Percentiles rank a stretch among this genome's conserved stretches.
Evolutionary conservation across 306 rosid species (phyloP).

Genomic region (Quercus alba): DNA sequence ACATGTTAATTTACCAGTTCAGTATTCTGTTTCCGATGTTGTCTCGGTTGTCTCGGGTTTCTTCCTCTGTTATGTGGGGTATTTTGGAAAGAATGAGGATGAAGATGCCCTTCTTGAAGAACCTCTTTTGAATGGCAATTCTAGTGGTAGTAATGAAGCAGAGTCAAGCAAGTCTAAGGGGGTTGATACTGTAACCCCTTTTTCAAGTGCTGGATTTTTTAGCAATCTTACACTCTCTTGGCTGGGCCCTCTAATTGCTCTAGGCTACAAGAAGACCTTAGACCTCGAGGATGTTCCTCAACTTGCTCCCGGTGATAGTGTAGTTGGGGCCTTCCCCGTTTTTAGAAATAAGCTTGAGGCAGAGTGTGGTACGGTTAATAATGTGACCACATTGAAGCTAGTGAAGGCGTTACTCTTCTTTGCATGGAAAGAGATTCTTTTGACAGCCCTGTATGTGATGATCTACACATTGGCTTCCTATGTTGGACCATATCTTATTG

Average conservation of each 20-base stretch:
- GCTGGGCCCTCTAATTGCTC: constrained; percentile 26
- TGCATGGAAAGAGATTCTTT: constrained; percentile 19
- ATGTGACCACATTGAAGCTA: constrained; percentile 5
- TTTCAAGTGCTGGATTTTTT: constrained; percentile 29
- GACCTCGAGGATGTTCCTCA: constrained; percentile 30
- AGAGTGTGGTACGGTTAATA: background rate
- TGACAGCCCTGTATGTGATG: constrained; percentile 5
- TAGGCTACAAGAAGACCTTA: constrained; percentile 25
- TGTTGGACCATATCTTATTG: constrained; percentile 31
- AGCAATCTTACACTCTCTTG: constrained; percentile 29
- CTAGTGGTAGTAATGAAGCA: background rate
- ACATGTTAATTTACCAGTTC: background rate
- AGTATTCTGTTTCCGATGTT: constrained; percentile 12
- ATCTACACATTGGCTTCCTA: constrained; percentile 19
- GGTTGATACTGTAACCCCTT: constrained; percentile 24
- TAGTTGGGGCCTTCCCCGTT: constrained; percentile 17
- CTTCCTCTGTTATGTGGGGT: constrained; percentile 15
- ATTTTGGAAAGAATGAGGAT: background rate
- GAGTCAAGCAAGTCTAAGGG: constrained; percentile 12
- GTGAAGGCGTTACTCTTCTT: constrained; percentile 18
- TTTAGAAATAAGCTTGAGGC: constrained; percentile 16
- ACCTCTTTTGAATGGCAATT: background rate
- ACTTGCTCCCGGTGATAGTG: constrained; percentile 11
- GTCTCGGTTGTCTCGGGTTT: constrained; percentile 9
- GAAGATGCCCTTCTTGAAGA: background rate